Base-by-base conservation (phyloP, 2,329 filamentous ascomycete genomes). In the Allantophomopsis lycopodina region DNA sequence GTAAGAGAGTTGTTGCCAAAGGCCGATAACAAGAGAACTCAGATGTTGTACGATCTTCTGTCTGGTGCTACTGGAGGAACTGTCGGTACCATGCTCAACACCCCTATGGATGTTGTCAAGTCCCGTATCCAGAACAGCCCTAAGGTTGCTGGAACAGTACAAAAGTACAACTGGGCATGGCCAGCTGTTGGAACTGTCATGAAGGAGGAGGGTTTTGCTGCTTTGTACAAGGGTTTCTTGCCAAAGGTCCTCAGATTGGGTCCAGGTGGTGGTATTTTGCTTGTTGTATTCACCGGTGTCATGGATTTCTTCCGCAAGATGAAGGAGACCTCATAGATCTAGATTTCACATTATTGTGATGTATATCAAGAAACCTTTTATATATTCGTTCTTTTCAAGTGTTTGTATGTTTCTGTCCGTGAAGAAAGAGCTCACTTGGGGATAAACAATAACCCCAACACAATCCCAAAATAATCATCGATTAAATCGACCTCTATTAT, bases 111-210 rank as follows among this genome's bases (percentile, higher is more conserved):
- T 55, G 89, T 96, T 15, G 88, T 96, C 65, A 98, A 98, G 75
- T 93, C 84, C 49, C 81, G 91, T 47, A 98, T 98, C 50, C 91
- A 98, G 64, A 98, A 98, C 66, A 86, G 76, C 41, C 71, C 83
- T 49, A 89, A 83, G 69, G 66, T 94, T 32, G 60, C 82, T n/a
- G 91, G 91, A 5, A 69, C 74, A 40, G 64, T 77, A 16, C 84
- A 84, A 56, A 98, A 98, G 73, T 98, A 98, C 69, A 95, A 96
- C 74, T 98, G 91, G 91, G 91, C 91, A 23, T 94, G 80, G 75
- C 84, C 86, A 36, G 79, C 86, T 16, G 69, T 95, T 38, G 79
- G 73, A 41, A 91, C 84, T 7, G 85, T 98, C 44, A 79, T 86
- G 63, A 85, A 76, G 64, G 91, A 98, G 65, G 91, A 98, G 63